Evolutionary conservation across 441 rosid genomes (phyloP).

Genomic region (Brassica hybrid): DNA sequence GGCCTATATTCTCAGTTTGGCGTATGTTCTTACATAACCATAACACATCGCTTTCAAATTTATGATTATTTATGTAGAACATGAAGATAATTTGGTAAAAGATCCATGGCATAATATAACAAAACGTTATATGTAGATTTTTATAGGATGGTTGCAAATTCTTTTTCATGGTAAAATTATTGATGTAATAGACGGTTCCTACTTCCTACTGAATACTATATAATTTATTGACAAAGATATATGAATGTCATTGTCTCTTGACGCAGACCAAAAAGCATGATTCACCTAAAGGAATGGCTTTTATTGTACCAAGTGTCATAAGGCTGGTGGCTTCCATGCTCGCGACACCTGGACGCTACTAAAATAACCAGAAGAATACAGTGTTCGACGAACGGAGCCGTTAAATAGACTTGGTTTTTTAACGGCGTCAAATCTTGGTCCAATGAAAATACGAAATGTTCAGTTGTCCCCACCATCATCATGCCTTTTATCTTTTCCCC

Average conservation of each 20-base stretch:
- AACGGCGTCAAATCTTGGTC: constrained; percentile 27
- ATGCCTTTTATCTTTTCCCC: constrained; percentile 8
- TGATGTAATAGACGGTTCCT: constrained; percentile 24
- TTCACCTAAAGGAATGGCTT: constrained; percentile 10
- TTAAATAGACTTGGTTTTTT: constrained; percentile 8
- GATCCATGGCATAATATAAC: too few relatives aligned
- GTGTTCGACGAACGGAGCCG: constrained; percentile 19
- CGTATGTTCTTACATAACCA: neutral
- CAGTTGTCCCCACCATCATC: neutral
- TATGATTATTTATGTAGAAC: neutral
- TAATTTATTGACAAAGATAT: neutral
- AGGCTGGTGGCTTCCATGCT: neutral
- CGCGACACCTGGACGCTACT: constrained; percentile 20
- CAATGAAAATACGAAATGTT: constrained; percentile 12
- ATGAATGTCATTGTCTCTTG: neutral
- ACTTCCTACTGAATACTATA: neutral
- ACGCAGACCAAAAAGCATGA: constrained; percentile 25
- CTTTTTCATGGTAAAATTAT: too few relatives aligned
- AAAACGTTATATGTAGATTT: too few relatives aligned
- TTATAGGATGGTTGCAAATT: too few relatives aligned
- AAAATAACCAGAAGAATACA: neutral
- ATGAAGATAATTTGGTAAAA: neutral
- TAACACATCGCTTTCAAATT: neutral
- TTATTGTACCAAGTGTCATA: neutral
- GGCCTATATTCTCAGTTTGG: constrained; percentile 1